phyloP scores from a whole-genome alignment of 2,329 filamentous ascomycete species.

The Exophiala aquamarina region DNA sequence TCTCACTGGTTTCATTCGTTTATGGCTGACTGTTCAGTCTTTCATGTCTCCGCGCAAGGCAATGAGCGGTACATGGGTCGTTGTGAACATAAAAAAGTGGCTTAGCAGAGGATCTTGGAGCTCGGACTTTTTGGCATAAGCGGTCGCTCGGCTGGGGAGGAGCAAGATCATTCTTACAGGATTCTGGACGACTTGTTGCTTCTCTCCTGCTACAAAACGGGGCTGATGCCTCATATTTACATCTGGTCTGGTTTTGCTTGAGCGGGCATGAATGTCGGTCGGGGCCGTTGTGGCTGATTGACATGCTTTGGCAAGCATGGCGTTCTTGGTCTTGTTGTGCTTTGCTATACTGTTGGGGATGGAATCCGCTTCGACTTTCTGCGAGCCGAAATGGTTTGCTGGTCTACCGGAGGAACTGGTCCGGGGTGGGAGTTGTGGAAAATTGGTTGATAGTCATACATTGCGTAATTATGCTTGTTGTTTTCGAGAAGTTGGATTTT shows the following conservation, averaged over 20 bases:
- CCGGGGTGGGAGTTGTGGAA: no score
- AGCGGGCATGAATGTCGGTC: conserved; percentile 14
- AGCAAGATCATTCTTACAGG: no score
- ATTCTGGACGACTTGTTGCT: no score
- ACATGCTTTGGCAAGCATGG: conserved; percentile 17
- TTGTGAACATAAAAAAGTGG: conserved; percentile 14
- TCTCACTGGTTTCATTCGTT: conserved; percentile 12
- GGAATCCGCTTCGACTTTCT: neutral
- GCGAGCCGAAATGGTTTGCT: no score
- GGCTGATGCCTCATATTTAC: neutral
- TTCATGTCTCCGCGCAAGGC: no score
- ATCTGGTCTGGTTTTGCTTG: conserved; percentile 9
- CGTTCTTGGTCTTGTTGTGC: conserved; percentile 9
- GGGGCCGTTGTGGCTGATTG: conserved; percentile 11
- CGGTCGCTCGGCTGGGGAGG: no score
- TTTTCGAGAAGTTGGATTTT: no score
- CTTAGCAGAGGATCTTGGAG: no score
- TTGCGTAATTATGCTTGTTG: no score
- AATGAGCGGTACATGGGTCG: neutral
- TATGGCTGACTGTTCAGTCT: neutral
- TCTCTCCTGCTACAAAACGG: conserved; percentile 1
- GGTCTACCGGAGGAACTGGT: no score
- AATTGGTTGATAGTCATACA: no score
- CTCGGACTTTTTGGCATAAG: no score
- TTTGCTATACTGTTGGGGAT: neutral